Base-by-base conservation (phyloP, 805 yeast genomes). In the Saccharomycopsis malanga region DNA sequence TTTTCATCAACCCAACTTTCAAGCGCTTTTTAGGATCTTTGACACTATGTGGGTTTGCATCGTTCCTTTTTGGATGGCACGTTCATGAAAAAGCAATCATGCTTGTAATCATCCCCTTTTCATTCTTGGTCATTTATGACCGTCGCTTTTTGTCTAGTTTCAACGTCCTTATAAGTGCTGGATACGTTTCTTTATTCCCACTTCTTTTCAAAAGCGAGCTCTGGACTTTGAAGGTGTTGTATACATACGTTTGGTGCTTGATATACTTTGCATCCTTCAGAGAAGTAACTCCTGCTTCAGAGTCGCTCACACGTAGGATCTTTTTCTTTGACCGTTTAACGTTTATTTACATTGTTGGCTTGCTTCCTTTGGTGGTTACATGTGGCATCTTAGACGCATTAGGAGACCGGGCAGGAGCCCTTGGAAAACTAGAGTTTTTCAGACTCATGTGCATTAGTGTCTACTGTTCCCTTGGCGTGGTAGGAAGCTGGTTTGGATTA, bases 61-160 rank as follows among this genome's bases (percentile, higher is more conserved):
- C 96, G 2, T 93, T 86, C 59, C 66, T 93, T 42, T 93, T 93
- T 65, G 98, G 99, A 4, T 93, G 98, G 97, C 98, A 93, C 60
- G 98, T 93, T 21, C 98, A 93, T 66, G 98, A 93, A 64, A 93
- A 93, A 72, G 98, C 98, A 0, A 78, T 93, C n/a, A 73, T 93
- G 71, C 63, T 89, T 18, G 82, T 91, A 2, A 83, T 93, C 6
- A 76, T 93, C 55, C 99, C 99, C 1, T 80, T 87, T 62, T 74
- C 93, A 4, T 81, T 93, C 60, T 64, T 89, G 23, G 83, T 81
- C 3, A 71, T 80, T 12, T 70, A 75, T 34, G 96, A 87, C 58
- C 73, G 82, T 50, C 72, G 94, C 46, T 66, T 89, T 29, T 64
- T 89, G 37, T 74, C 79, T 4, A 75, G 91, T 0, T 93, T 82